Evolutionary conservation across 192 early-diverging fungal species (phyloP), one percentile per base, ranked within the genome.

Genomic region (Chytriomyces sp.): DNA sequence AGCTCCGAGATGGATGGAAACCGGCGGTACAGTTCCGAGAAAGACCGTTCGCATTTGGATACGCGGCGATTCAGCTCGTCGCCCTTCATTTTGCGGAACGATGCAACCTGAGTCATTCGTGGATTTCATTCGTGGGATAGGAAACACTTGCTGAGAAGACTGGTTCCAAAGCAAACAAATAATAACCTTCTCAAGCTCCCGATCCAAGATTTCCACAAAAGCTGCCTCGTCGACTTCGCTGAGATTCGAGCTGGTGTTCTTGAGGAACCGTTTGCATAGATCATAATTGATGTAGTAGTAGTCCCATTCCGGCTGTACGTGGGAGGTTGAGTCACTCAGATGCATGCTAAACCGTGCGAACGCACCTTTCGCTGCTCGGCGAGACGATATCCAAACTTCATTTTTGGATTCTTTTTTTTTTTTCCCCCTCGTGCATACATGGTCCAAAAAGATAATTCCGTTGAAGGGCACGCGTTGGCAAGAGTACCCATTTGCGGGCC

Each of bases 131-230:
- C n/a, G n/a, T n/a, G n/a, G n/a, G n/a, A n/a, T n/a, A n/a, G n/a
- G n/a, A n/a, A n/a, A n/a, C n/a, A n/a, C n/a, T n/a, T n/a, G n/a
- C n/a, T n/a, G n/a, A n/a, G n/a, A n/a, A n/a, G n/a, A n/a, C n/a
- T n/a, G n/a, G n/a, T n/a, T n/a, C n/a, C n/a, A n/a, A n/a, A n/a
- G n/a, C n/a, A n/a, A 53, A 18, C 50, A 18, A 18, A 18, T 8
- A 53, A 8, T 44, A 5, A 87, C 86, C 86, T 96, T 98, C 76
- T 95, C 94, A 11, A 98, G 91, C 80, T 98, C 96, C 64, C 93
- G 88, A 70, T 95, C 96, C 10, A 98, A 82, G 43, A 89, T 72
- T 80, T 94, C 92, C 28, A 96, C 92, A 87, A 96, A 96, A 44
- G 88, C 88, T 4, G 89, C 86, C 76, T 96, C 96, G 47, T 93